Base-by-base conservation (phyloP, 306 rosid species). In the Castanea mollissima region DNA sequence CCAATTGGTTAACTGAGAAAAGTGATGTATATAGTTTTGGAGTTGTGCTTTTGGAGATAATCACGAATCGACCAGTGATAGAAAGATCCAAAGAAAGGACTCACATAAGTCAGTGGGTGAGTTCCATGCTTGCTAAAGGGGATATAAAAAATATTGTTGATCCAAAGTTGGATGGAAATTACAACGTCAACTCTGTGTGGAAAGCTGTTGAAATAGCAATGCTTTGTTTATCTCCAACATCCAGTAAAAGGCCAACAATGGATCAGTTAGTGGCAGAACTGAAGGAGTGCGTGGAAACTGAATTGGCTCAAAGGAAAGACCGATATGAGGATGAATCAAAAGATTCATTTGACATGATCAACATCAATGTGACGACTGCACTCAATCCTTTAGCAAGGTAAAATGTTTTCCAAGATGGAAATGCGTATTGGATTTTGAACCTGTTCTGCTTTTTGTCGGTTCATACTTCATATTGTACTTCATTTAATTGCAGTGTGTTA, bases 1-100 rank as follows among this genome's bases (percentile, higher is more conserved):
- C 71, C 59, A 51, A 23, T 19, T 6, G 25, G 73, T 25, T 72
- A 2, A 46, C 65, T 2, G 77, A 74, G 71, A 74, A 80, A 44
- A 80, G 51, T 23, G 75, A 80, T 55, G 71, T 80, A 18, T 80
- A 67, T 56, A 64, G 83, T 41, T 80, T 80, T 55, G 83, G 83
- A 2, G 75, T 80, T 10, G 55, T 80, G 12, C 27, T 74, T 0
- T 14, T 80, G 20, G 62, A 80, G 18, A 20, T 80, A 10, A 67
- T 80, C 59, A 74, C 76, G 23, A 46, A 57, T 1, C 80, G 54
- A 25, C 54, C 79, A 0, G 35, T 32, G 4, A 31, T 68, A 6
- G 19, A 4, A 19, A 69, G 51, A 19, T 13, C 35, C 5, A 21
- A 21, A 1, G 75, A 67, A 18, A 55, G 1, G 11, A 9, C 16